Base-by-base conservation (phyloP, 495 filamentous ascomycete species). In the Zalerion maritima region DNA sequence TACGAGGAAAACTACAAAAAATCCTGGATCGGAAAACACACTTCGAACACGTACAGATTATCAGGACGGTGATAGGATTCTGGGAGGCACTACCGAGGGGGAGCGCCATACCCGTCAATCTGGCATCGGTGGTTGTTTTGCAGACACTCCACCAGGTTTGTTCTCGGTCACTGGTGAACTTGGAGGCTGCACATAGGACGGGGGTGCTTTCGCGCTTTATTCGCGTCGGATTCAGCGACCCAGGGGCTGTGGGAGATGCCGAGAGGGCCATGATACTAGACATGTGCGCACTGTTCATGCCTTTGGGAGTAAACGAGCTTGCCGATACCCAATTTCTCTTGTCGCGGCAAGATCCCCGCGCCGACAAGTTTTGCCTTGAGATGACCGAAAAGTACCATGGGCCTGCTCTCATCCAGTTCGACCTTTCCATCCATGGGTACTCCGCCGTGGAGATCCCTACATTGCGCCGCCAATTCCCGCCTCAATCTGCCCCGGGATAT, bases 391-490 rank as follows among this genome's bases (percentile, higher is more conserved):
- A 60, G 26, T 83, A 85, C 27, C 71, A 73, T 33, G 64, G 68
- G 12, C 83, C 89, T 18, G 67, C 86, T 3, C 82, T 79, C 41
- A 76, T 97, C 43, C 82, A 94, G 43, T 96, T 97, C 52, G 89
- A 97, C 56, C 60, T 96, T 28, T 89, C 82, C 3, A 55, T 79
- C 14, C 64, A 89, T 55, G 89, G 89, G 4, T 91, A 75, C 52
- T 75, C 78, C 8, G 93, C 89, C 0, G 67, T 94, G 41, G 89
- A 96, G 43, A 62, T 94, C 15, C 72, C 83, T 11, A 83, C 73
- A 8, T 55, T 96, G 24, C 81, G 81, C 7, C 71, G 79, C 15
- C 55, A 73, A 10, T 97, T 97, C 42, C 89, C 91, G 5, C 59
- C 65, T 18, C 65, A 71, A 11, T 73, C 78, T 10, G 69, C 71